Base-by-base conservation (phyloP, 2,329 filamentous ascomycete species). In the Pseudogymnoascus sp. region DNA sequence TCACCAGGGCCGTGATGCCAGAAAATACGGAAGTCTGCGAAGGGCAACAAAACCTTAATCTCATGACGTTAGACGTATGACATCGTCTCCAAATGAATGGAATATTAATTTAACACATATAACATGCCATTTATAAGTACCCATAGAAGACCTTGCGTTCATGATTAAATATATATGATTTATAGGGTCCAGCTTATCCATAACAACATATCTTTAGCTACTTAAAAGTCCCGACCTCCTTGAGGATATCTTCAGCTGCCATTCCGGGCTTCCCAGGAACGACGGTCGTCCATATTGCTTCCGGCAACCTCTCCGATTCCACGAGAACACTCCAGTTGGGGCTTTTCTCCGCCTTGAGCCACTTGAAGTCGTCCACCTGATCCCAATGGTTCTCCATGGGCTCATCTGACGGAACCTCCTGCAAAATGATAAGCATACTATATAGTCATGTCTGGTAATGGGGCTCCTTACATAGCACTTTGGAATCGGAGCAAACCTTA, bases 281-380 rank as follows among this genome's bases (percentile, higher is more conserved):
- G 10, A 86, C 79, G 33, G 84, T 82, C 60, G 79, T 83, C 92
- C 92, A 96, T 0, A 88, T 78, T 1, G 83, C 78, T 1, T 87
- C 83, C 0, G 76, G 68, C 11, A 93, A 76, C 23, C 82, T 82
- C 63, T 87, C 78, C 1, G 79, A 79, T 62, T 85, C 81, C 1
- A 84, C 78, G 21, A 97, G 69, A 2, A 91, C 76, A 35, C 80
- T 84, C 91, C 93, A 99, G 73, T 99, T 93, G 1, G 95, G 95
- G 72, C 91, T 97, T 31, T 85, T 85, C 64, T 90, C 91, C 15
- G 84, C 81, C 75, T 93, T 96, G 67, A 97, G 83, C 95, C 95
- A 97, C 77, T 96, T 96, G 80, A 99, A 99, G 74, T 99, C 95
- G 74, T 97, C 91, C 15, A 97, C 90, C 71, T 95, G 86, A 69